Percentiles rank a stretch among this genome's conserved stretches.
Evolutionary conservation across 73 alveolate species (phyloP).

Genomic region (Breviolum minutum): DNA sequence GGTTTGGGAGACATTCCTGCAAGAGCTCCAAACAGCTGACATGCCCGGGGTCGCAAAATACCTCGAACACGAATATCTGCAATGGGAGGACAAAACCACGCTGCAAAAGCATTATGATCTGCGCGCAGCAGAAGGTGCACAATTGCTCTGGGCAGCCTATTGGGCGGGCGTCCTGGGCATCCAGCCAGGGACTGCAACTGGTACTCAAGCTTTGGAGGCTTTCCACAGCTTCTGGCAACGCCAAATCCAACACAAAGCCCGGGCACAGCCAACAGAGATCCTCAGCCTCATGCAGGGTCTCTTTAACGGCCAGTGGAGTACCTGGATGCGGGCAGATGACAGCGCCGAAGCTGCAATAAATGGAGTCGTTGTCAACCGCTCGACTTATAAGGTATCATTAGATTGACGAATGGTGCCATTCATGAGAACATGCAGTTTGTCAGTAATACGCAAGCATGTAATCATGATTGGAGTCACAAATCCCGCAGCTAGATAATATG

Average conservation of each 20-base stretch:
- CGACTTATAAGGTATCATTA: not conserved
- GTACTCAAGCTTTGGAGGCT: conserved; percentile 17
- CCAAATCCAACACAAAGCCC: not conserved
- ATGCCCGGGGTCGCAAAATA: not conserved
- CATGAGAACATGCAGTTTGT: not conserved
- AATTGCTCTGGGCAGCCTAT: not conserved
- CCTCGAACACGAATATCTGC: not conserved
- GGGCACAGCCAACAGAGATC: not conserved
- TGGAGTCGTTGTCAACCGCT: not conserved
- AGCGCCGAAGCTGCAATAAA: not conserved
- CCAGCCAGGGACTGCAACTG: conserved; percentile 15
- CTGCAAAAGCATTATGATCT: not conserved
- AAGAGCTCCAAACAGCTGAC: not conserved
- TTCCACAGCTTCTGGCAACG: conserved; percentile 41
- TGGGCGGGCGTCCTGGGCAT: conserved; percentile 19
- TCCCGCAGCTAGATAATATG: not conserved
- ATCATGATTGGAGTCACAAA: not conserved
- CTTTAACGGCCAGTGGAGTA: not conserved
- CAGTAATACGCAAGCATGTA: not conserved
- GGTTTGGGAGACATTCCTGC: not conserved
- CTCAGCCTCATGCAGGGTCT: not conserved
- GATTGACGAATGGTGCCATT: not conserved
- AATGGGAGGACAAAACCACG: not conserved
- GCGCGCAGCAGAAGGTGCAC: not conserved
- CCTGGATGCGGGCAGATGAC: not conserved